Percentiles rank a stretch among this genome's conserved stretches.
phyloP scores from a whole-genome alignment of 345 rosid genomes.

The Gossypium thurberi region DNA sequence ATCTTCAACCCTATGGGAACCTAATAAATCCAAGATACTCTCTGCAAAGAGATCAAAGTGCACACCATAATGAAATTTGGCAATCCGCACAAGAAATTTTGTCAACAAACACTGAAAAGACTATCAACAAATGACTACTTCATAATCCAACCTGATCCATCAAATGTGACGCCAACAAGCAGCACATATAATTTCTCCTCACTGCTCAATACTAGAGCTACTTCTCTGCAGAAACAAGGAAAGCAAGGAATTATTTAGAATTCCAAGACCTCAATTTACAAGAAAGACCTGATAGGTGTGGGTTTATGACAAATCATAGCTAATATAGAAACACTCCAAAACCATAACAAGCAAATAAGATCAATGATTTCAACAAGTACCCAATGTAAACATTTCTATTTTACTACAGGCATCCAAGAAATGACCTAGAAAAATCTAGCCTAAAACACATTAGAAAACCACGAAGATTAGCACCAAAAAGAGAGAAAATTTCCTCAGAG shows the following conservation, averaged over 20 bases:
- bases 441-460: not conserved
- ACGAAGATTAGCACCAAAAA: not conserved
- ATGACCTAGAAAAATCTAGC: not conserved
- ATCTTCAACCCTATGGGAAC: conserved; percentile 58
- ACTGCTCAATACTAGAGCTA: conserved; percentile 63
- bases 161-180: conserved; percentile 48
- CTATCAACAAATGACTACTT: conserved; percentile 17
- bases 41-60: conserved; percentile 39
- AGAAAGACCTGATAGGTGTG: not conserved
- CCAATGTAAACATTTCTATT: not conserved
- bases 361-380: not conserved
- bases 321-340: not conserved
- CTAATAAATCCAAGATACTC: conserved; percentile 52
- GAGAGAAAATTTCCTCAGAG: not conserved
- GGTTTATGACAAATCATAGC: not conserved
- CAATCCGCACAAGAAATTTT: conserved; percentile 11
- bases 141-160: conserved; percentile 62
- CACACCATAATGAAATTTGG: conserved; percentile 23
- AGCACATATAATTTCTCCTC: conserved; percentile 60
- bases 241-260: conserved; percentile 4
- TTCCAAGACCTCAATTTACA: not conserved
- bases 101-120: conserved; percentile 7
- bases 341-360: not conserved
- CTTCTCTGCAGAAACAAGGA: conserved; percentile 52
- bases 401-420: not conserved